Conservation (phyloP, 2,329 filamentous ascomycete species). For the Lecanicillium sp. region DNA sequence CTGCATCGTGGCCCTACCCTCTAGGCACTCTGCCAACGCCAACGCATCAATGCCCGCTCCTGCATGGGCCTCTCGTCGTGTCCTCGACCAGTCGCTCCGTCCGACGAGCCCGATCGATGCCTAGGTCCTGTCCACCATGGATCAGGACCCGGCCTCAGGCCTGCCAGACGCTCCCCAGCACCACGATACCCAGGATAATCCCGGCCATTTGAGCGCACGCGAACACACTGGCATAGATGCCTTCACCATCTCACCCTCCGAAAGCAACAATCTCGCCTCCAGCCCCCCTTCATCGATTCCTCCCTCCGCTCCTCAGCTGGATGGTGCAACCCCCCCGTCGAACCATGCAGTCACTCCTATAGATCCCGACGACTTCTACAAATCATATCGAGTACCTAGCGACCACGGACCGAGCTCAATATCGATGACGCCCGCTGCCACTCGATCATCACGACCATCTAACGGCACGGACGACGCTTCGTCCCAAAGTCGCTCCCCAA, state of each 20-base stretch:
- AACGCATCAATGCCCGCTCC: constrained; percentile 13
- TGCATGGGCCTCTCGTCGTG: constrained; percentile 33
- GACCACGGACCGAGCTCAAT: not conserved
- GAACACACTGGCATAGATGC: constrained; percentile 18
- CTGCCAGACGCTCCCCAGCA: constrained; percentile 5
- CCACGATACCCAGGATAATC: constrained; percentile 11
- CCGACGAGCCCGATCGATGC: constrained; percentile 36
- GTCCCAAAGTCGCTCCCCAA: constrained; percentile 37
- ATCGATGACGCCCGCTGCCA: constrained; percentile 32
- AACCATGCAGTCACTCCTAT: constrained; percentile 33
- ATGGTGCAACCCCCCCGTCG: constrained; percentile 14
- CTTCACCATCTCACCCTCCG: constrained; percentile 11
- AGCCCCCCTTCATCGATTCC: constrained; percentile 15
- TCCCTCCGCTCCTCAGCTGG: constrained; percentile 15
- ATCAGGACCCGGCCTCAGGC: constrained; percentile 23
- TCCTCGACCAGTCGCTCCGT: constrained; percentile 32
- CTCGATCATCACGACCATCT: constrained; percentile 36
- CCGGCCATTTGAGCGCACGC: constrained; percentile 12
- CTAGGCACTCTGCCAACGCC: constrained; percentile 1
- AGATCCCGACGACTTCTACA: constrained; percentile 51
- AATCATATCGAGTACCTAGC: constrained; percentile 32
- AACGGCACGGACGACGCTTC: constrained; percentile 43
- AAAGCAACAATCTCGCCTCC: constrained; percentile 5
- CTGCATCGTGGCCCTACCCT: no score
- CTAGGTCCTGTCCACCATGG: constrained; percentile 36